Evolutionary conservation across 1,284 basidiomycete species (phyloP), one percentile per base, ranked within the genome.

Genomic region (Trichosporon sp.): DNA sequence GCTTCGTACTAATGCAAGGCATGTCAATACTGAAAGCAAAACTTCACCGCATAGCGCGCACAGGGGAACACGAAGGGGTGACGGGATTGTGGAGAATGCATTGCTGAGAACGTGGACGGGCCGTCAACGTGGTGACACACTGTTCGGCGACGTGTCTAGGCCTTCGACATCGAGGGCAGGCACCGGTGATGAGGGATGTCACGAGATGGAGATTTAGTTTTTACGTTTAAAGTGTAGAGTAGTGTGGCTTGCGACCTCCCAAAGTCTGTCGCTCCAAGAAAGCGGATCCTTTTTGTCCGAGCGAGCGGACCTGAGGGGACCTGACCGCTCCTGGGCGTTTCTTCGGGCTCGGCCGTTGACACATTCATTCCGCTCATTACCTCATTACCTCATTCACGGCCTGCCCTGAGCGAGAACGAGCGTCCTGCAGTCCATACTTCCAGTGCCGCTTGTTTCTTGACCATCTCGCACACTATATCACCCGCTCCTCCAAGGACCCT

Each of bases 221-320:
- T 60, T 60, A 60, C 56, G 56, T 60, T 60, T 60, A 60, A 60
- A 60, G 56, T 60, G 29, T 60, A 51, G 56, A 60, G 56, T 60
- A 60, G 56, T 60, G 56, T 60, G 56, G 56, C 56, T 60, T 60
- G 56, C 29, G 47, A 51, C 47, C 47, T 25, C 47, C 21, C 47
- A 21, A 21, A 51, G 47, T 51, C 47, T 51, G 21, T 9, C 6
- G 47, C 47, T 51, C 47, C 47, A 51, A 51, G 47, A 51, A n/a
- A 51, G 18, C 47, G 47, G 47, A 51, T 51, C 23, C 47, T 51
- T 51, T 51, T 51, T 21, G 47, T 51, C 47, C 47, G 47, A 51
- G 47, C 23, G 21, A 51, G 47, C 47, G 47, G 47, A 42, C 38
- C 38, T 42, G 38, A 42, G 47, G 21, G 21, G 47, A 51, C 47